phyloP scores from a whole-genome alignment of 257 asterid genomes.

The Scutellaria galericulata region DNA sequence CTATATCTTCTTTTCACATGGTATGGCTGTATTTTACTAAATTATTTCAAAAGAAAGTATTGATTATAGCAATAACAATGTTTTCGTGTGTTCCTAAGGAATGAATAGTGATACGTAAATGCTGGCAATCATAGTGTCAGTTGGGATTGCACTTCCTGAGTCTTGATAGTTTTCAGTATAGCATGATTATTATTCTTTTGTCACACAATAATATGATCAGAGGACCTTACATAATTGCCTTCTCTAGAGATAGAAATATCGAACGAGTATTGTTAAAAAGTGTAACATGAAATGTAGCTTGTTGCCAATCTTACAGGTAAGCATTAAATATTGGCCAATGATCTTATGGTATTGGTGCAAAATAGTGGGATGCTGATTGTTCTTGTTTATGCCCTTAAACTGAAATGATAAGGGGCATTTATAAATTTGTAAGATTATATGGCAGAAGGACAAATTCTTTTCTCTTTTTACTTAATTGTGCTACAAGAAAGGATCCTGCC shows the following conservation, averaged over 20 bases:
- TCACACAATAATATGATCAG: not conserved
- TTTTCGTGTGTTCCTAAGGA: not conserved
- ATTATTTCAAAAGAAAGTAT: not conserved
- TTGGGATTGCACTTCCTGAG: conserved; percentile 2
- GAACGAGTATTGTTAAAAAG: not conserved
- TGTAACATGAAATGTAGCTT: not conserved
- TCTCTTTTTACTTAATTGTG: not conserved
- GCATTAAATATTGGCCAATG: no score
- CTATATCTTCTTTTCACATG: not conserved
- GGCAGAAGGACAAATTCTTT: not conserved
- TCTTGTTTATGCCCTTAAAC: not conserved
- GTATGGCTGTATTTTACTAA: not conserved
- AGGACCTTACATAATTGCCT: not conserved
- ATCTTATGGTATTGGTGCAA: no score
- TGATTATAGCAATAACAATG: not conserved
- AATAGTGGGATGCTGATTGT: not conserved
- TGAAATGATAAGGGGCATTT: not conserved
- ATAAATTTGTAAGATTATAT: not conserved
- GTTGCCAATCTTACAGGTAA: no score
- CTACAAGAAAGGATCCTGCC: not conserved
- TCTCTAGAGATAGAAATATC: not conserved
- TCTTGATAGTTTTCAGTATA: not conserved
- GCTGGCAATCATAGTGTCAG: not conserved
- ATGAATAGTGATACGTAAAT: not conserved
- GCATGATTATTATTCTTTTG: conserved; percentile 8